These are phyloP conservation scores for Saururus chinensis DNA, from an alignment of 164 flowering plant species.

Conservation along the genomic window DNA sequence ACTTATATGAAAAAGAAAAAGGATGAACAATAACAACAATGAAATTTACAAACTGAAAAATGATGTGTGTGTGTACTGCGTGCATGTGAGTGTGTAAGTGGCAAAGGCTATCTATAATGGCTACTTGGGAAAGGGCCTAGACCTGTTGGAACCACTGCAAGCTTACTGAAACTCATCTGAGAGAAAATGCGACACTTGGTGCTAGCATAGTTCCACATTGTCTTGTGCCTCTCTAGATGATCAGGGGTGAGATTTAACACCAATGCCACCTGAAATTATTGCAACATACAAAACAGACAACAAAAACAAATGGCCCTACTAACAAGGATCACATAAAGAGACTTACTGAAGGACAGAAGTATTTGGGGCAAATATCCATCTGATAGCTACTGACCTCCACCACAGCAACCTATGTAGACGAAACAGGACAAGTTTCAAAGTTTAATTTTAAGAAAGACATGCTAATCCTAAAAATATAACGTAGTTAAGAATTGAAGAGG, in stretches of 20 bases:
- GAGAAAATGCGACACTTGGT: slow-evolving; percentile 30
- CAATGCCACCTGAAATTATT: slow-evolving; percentile 27
- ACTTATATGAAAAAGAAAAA: no score
- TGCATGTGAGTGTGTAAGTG: no score
- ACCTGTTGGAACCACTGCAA: slow-evolving; percentile 34
- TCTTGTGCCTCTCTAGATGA: slow-evolving; percentile 39
- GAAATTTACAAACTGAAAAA: background rate
- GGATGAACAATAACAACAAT: background rate
- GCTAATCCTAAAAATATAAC: no score
- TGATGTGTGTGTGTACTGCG: background rate
- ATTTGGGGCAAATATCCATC: slow-evolving; percentile 28
- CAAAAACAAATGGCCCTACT: background rate
- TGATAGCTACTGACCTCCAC: slow-evolving; percentile 51
- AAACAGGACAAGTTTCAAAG: background rate
- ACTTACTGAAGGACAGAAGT: slow-evolving; percentile 36
- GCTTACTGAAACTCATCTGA: slow-evolving; percentile 25
- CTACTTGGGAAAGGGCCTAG: background rate
- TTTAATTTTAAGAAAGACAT: no score
- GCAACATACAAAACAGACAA: slow-evolving; percentile 1
- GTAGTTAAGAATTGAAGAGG: no score
- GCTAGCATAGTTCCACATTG: slow-evolving; percentile 31
- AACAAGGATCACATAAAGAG: background rate
- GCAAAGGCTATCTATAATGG: background rate
- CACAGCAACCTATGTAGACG: slow-evolving; percentile 28
- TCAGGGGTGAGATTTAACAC: slow-evolving; percentile 37